Base-by-base conservation (phyloP, 2,329 filamentous ascomycete genomes). In the Coniochaeta sp. region DNA sequence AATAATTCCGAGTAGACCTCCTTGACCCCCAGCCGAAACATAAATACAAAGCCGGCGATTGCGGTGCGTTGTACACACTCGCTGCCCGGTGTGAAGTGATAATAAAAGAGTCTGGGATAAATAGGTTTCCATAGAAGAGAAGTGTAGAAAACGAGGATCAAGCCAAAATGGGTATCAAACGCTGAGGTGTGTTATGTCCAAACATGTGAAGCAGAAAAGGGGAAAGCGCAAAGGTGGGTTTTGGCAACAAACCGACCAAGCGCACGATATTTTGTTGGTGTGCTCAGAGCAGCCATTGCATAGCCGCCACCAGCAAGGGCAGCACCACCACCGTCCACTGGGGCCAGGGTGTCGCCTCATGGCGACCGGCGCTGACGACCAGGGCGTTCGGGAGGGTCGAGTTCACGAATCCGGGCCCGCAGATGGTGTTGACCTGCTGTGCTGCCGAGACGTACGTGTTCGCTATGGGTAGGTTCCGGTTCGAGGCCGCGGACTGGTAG, bases 381-480 rank as follows among this genome's bases (percentile, higher is more conserved):
- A 67, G 59, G 54, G 72, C 70, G 0, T 69, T 72, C 0, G 82
- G 77, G 3, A 87, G 69, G n/a, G 79, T 81, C 44, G 75, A 73
- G 64, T 86, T 87, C 62, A 83, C 82, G 64, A 85, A 89, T 16
- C 70, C 71, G 0, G 77, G 72, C 0, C 86, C 86, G 66, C 86
- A 89, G 3, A 80, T 79, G 12, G 84, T 77, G 69, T 96, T 89
- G 58, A 98, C 81, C 67, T 89, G 83, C 63, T 81, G 74, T 0
- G 93, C 93, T 0, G 92, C 91, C 10, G 76, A 68, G 6, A 81
- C 74, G 71, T 97, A 98, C 0, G 87, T 89, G 17, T 77, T 72
- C 28, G 83, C 82, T 55, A 98, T 81, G 8, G 86, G 82, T 65
- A 89, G 85, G 3, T 78, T 81, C 38, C 83, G 78, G 66, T 92